Conservation (phyloP, 202 grass and related monocot genomes). For the Elaeis oleifera region DNA sequence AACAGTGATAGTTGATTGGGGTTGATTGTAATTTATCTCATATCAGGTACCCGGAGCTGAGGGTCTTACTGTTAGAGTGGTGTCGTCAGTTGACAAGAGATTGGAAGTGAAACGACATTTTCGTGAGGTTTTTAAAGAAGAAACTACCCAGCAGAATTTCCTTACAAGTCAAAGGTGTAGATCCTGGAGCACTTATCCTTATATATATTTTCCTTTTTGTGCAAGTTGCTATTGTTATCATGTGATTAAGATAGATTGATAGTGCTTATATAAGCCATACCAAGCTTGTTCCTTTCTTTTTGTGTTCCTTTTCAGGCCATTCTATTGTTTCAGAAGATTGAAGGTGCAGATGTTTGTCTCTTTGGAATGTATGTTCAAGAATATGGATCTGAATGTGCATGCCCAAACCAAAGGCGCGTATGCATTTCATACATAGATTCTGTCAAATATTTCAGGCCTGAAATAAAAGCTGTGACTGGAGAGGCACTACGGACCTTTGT, state of each 20-base stretch:
- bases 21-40: constrained; percentile 22
- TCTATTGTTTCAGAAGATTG: constrained; percentile 88
- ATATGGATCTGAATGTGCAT: constrained; percentile 66
- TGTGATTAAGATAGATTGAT: neutral
- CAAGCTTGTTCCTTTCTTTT: constrained; percentile 2
- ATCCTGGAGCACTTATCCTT: neutral
- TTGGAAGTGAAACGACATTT: constrained; percentile 59
- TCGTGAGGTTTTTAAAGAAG: constrained; percentile 59
- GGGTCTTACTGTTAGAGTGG: constrained; percentile 81
- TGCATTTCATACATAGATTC: constrained; percentile 99
- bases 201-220: neutral
- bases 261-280: constrained; percentile 10
- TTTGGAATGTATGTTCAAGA: constrained; percentile 99
- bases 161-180: constrained; percentile 90
- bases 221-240: neutral
- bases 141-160: constrained; percentile 71
- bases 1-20: neutral
- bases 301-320: constrained; percentile 42
- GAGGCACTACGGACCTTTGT: constrained; percentile 87
- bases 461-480: constrained; percentile 73
- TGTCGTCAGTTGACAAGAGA: constrained; percentile 63
- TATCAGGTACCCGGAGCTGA: constrained; percentile 73
- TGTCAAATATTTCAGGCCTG: constrained; percentile 83
- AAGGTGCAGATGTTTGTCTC: constrained; percentile 91
- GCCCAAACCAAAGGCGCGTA: constrained; percentile 72